Evolutionary conservation across 2,329 filamentous ascomycete species (phyloP).

Genomic region (Colletotrichum sp.): DNA sequence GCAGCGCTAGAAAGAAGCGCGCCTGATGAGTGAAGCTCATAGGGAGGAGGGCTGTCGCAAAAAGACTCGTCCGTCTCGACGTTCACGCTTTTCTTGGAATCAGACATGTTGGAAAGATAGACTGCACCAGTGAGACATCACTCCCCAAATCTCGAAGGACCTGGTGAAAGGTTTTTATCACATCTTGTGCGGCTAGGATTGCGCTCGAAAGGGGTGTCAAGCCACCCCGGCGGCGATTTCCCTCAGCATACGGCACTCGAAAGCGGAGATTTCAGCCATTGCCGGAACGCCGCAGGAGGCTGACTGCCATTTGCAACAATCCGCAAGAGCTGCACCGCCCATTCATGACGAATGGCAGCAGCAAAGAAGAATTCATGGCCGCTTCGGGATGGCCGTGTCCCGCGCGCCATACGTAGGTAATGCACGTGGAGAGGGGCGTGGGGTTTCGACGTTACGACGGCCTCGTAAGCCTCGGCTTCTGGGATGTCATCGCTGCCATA

Average conservation of each 20-base stretch:
- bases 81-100: not conserved
- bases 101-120: not conserved
- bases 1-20: not conserved
- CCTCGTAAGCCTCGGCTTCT: not conserved
- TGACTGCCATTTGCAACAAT: not conserved
- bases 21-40: constrained; percentile 12
- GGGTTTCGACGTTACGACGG: not conserved
- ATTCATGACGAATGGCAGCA: not conserved
- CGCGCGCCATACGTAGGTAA: not conserved
- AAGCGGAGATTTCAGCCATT: not conserved
- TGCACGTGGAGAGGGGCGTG: not conserved
- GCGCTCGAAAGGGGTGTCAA: not conserved
- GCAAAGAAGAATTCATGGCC: accelerated
- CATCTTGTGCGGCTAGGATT: not conserved
- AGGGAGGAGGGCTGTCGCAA: not conserved
- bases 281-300: not conserved
- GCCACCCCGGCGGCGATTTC: not conserved
- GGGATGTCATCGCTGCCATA: not conserved
- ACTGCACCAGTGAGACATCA: not conserved
- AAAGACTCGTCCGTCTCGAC: not conserved
- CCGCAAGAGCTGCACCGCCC: accelerated
- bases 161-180: not conserved
- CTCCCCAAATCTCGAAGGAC: accelerated
- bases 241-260: not conserved
- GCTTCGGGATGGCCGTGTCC: not conserved